Base-by-base conservation (phyloP, 2,329 filamentous ascomycete species). In the Cadophora gregata region DNA sequence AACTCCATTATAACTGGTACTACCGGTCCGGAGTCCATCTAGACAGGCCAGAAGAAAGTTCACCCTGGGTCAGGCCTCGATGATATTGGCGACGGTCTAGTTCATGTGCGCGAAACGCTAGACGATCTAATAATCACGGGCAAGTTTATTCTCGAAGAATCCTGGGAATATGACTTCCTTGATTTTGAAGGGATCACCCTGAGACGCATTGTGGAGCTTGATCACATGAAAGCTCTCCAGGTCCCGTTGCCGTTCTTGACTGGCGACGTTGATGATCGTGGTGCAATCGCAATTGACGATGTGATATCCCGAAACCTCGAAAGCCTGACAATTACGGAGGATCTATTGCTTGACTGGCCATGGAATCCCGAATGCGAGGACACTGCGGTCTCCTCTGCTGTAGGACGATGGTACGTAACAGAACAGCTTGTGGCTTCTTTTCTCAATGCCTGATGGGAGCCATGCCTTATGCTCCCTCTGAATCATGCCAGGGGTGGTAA, bases 311-410 rank as follows among this genome's bases (percentile, higher is more conserved):
- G 10, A 6, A 58, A 58, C 24, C 53, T 58, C 53, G 24, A 58
- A 58, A 58, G 16, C 12, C n/a, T 33, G 53, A 58, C 53, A 33
- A 33, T 58, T 36, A 58, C 53, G 53, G 53, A 58, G 36, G 53
- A 58, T n/a, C 3, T 36, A 33, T 24, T 58, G 16, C 53, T 58
- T 38, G 53, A 58, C 6, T 58, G 53, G 53, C 53, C 53, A 12
- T 58, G 53, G 53, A 4, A 58, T 24, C 16, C 25, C 0, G 29
- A 33, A 19, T 58, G 16, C 6, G 2, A 58, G 1, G 53, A 58
- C 27, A 38, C 25, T 1, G 12, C 21, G 53, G 53, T 58, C 19
- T 58, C 53, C 10, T 58, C 53, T 38, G 53, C 53, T 36, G 1
- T 58, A 36, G 7, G 42, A 33, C 31, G 56, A 59, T 59, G 56